A percentile compares a stretch with the other conserved stretches of the same genome.
Evolutionary conservation across 208 protist species (phyloP).

Genomic region (Leishmania guyanensis): DNA sequence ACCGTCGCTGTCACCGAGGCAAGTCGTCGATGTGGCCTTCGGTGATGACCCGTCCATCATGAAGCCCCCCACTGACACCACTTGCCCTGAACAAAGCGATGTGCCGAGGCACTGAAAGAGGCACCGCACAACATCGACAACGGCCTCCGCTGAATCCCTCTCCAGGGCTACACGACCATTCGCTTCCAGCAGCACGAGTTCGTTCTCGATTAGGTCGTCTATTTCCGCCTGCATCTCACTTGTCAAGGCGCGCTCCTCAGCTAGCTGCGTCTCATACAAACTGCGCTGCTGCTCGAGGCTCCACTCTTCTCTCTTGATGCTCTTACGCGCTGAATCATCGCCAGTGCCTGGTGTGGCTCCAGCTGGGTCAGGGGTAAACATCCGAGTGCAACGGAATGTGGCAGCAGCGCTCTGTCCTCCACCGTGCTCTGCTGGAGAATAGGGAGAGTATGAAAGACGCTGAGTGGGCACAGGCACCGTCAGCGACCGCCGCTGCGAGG

Average conservation of each 20-base stretch:
- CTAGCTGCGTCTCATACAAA: constrained; percentile 32
- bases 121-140: background rate
- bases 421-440: background rate
- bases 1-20: background rate
- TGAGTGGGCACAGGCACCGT: constrained; percentile 10
- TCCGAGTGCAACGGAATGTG: background rate
- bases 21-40: background rate
- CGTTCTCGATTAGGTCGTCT: constrained; percentile 61
- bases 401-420: background rate
- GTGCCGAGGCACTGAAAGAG: background rate
- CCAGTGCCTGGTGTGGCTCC: background rate
- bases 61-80: background rate
- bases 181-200: constrained; percentile 54
- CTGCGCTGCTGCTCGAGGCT: constrained; percentile 27
- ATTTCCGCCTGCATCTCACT: constrained; percentile 76
- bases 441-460: constrained; percentile 1
- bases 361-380: background rate
- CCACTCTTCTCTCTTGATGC: constrained; percentile 17
- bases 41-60: background rate
- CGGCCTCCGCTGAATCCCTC: constrained; percentile 29
- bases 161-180: constrained; percentile 34
- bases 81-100: background rate
- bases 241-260: constrained; percentile 47
- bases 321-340: constrained; percentile 1
- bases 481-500: constrained; percentile 19